Evolutionary conservation across 148 eudicot genomes (phyloP).

Genomic region (Nepenthes gracilis): DNA sequence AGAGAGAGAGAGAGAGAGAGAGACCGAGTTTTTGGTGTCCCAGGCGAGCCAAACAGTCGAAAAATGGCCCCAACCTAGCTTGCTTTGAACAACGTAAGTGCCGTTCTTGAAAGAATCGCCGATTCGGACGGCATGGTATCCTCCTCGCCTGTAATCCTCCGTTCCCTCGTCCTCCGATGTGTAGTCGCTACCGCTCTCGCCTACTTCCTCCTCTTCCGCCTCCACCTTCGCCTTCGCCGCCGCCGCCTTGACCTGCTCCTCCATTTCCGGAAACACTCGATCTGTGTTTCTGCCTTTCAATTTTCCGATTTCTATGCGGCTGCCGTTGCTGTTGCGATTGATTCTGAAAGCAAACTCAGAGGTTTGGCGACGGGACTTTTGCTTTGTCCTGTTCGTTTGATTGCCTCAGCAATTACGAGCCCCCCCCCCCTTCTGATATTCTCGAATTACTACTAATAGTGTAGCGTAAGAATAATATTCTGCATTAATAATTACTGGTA

Average conservation of each 20-base stretch:
- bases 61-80: slow-evolving; percentile 95
- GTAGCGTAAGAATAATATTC: too few species aligned
- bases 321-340: too few species aligned
- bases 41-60: slow-evolving; percentile 94
- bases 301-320: too few species aligned
- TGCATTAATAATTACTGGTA: too few species aligned
- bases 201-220: slow-evolving; percentile 17
- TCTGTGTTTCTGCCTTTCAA: too few species aligned
- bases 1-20: slow-evolving; percentile 16
- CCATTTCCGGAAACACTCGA: too few species aligned
- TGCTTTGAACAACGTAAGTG: slow-evolving; percentile 60
- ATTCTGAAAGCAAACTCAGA: too few species aligned
- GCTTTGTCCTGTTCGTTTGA: too few species aligned
- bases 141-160: slow-evolving; percentile 46
- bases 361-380: too few species aligned
- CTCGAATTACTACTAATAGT: too few species aligned
- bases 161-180: slow-evolving; percentile 54
- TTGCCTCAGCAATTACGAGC: too few species aligned
- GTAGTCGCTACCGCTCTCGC: slow-evolving; percentile 40
- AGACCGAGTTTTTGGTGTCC: slow-evolving; percentile 57
- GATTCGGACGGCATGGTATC: slow-evolving; percentile 59
- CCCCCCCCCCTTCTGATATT: too few species aligned
- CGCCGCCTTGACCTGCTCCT: neutral
- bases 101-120: slow-evolving; percentile 61
- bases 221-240: neutral